These are phyloP conservation scores for Hypoxylon sp. DNA, from an alignment of 2,329 filamentous ascomycete genomes.

Conservation along the genomic window DNA sequence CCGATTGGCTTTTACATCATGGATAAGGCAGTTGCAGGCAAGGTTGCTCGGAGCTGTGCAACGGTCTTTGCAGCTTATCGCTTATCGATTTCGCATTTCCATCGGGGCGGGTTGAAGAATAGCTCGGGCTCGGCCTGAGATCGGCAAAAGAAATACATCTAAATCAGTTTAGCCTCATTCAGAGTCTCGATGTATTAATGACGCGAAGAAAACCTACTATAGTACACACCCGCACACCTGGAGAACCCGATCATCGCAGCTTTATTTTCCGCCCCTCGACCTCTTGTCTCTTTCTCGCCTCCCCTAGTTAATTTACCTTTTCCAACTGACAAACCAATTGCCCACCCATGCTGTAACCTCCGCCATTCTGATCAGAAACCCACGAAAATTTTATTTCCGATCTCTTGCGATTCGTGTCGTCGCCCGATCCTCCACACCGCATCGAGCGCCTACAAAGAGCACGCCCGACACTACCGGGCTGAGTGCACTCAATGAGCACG, in stretches of 20 bases:
- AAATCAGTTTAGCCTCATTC: constrained; percentile 35
- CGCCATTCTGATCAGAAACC: background rate
- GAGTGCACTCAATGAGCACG: constrained; percentile 42
- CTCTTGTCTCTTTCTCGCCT: background rate
- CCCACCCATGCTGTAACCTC: constrained; percentile 9
- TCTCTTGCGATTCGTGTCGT: background rate
- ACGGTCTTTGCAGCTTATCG: background rate
- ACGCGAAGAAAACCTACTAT: constrained; percentile 37
- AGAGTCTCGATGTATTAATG: constrained; percentile 36
- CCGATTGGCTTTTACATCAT: constrained; percentile 47
- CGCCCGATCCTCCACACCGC: constrained; percentile 7
- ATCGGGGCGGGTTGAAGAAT: constrained; percentile 20
- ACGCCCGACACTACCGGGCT: constrained; percentile 47
- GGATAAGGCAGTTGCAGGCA: constrained; percentile 20
- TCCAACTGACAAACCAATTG: constrained; percentile 1
- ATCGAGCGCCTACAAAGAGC: constrained; percentile 36
- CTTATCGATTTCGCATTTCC: constrained; percentile 26
- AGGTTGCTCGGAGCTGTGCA: constrained; percentile 2
- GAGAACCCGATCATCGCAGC: constrained; percentile 12
- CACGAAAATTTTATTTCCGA: constrained; percentile 8
- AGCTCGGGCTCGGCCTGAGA: constrained; percentile 34
- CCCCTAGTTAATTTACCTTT: constrained; percentile 1
- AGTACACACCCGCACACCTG: background rate
- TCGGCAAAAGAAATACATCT: constrained; percentile 27
- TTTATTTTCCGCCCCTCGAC: constrained; percentile 22